phyloP scores from a whole-genome alignment of 2,329 filamentous ascomycete genomes.

The Aspergillus ruber region DNA sequence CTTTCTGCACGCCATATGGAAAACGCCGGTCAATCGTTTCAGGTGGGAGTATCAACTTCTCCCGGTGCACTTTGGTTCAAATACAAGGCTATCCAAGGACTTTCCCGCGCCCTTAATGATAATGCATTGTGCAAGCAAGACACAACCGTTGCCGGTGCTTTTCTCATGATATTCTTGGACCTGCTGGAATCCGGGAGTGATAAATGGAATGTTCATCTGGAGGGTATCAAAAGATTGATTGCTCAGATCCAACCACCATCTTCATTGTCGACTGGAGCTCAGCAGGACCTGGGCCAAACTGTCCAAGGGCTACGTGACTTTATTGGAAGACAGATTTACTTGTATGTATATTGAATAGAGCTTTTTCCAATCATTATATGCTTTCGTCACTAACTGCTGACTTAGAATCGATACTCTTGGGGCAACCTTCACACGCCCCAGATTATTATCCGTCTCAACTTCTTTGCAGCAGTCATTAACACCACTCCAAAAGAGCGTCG shows the following conservation, averaged over 20 bases:
- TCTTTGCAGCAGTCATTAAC: not conserved
- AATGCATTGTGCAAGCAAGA: constrained; percentile 12
- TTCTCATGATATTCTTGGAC: constrained; percentile 28
- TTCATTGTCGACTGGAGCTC: not conserved
- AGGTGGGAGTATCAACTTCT: not conserved
- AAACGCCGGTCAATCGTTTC: constrained; percentile 20
- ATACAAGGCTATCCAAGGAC: constrained; percentile 25
- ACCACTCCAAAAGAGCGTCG: constrained; percentile 18
- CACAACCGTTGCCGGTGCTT: constrained; percentile 27
- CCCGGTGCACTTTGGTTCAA: constrained; percentile 24
- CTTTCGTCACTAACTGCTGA: not conserved
- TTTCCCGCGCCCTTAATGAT: constrained; percentile 17
- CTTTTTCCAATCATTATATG: not conserved
- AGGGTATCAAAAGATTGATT: constrained; percentile 25
- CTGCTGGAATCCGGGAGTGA: constrained; percentile 28
- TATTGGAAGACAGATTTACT: constrained; percentile 23
- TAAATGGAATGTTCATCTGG: constrained; percentile 28
- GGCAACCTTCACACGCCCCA: not conserved
- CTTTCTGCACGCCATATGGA: constrained; percentile 30
- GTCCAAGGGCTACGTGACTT: constrained; percentile 21
- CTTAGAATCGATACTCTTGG: constrained; percentile 2
- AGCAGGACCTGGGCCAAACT: constrained; percentile 17
- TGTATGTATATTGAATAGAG: no score
- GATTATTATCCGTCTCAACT: not conserved
- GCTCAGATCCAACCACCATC: constrained; percentile 5